Evolutionary conservation across 2,329 filamentous ascomycete species (phyloP).

Genomic region (Clonostachys solani): DNA sequence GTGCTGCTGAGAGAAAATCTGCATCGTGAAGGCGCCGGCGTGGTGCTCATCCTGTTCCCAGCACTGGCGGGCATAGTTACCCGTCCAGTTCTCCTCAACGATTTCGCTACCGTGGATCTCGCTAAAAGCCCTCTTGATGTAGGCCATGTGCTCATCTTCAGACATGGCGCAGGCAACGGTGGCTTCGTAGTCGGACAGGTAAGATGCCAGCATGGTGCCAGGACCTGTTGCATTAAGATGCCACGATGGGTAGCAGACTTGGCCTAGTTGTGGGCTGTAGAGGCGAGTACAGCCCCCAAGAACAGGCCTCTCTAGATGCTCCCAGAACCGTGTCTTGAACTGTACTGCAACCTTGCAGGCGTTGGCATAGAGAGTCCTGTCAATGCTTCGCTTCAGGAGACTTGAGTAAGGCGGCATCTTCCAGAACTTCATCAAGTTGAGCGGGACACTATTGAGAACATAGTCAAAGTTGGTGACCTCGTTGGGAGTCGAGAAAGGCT

Average conservation of each 20-base stretch:
- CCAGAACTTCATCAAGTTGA: constrained; percentile 61
- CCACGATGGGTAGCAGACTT: constrained; percentile 64
- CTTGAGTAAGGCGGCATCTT: constrained; percentile 36
- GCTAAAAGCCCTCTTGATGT: constrained; percentile 61
- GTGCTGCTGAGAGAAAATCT: constrained; percentile 61
- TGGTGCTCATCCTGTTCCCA: constrained; percentile 61
- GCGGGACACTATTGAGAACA: constrained; percentile 60
- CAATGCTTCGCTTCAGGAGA: constrained; percentile 41
- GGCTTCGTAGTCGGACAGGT: constrained; percentile 39
- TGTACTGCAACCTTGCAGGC: constrained; percentile 59
- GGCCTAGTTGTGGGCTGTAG: constrained; percentile 57
- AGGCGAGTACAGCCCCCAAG: constrained; percentile 58
- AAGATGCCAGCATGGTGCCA: constrained; percentile 57
- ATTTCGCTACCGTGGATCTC: constrained; percentile 53
- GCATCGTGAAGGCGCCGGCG: constrained; percentile 58
- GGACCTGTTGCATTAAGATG: constrained; percentile 61
- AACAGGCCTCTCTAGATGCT: constrained; percentile 47
- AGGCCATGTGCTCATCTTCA: constrained; percentile 57
- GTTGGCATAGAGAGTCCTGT: constrained; percentile 44
- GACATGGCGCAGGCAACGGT: constrained; percentile 37
- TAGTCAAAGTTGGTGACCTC: constrained; percentile 56
- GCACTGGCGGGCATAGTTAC: constrained; percentile 60
- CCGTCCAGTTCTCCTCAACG: constrained; percentile 48
- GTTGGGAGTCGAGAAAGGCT: constrained; percentile 23
- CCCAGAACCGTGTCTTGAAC: constrained; percentile 62